Evolutionary conservation across 139 green algal genomes (phyloP).

Genomic region (Coccomyxa sp.): DNA sequence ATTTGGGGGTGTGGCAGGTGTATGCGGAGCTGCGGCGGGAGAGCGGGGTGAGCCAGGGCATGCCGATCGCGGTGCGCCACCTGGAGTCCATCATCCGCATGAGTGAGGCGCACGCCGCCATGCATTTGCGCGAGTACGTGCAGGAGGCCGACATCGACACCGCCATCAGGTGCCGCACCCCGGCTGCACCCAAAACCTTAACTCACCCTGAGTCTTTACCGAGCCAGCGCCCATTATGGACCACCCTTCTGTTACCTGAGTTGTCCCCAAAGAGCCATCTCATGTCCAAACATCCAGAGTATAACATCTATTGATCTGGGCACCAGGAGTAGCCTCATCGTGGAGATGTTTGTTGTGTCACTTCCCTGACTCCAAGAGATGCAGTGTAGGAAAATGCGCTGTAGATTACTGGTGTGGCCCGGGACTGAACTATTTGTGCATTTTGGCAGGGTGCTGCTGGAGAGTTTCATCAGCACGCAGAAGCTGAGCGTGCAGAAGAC

Average conservation of each 20-base stretch:
- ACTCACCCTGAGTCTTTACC: not conserved
- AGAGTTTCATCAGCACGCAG: constrained; percentile 94
- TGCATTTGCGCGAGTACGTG: constrained; percentile 93
- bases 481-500: constrained; percentile 91
- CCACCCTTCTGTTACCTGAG: no score
- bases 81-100: constrained; percentile 98
- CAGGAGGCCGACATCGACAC: constrained; percentile 76
- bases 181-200: not conserved
- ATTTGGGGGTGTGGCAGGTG: constrained; percentile 38
- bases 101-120: constrained; percentile 88
- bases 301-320: no score
- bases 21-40: constrained; percentile 77
- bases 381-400: no score
- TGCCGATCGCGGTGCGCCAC: constrained; percentile 95
- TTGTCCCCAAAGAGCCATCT: no score
- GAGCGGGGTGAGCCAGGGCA: constrained; percentile 74
- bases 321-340: no score
- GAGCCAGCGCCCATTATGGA: no score
- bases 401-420: no score
- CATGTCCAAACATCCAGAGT: no score
- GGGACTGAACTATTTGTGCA: not conserved
- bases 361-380: no score
- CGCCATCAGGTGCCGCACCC: constrained; percentile 53
- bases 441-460: constrained; percentile 80
- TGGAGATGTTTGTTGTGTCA: no score